Evolutionary conservation across 768 basidiomycete species (phyloP).

Genomic region (Trametes villosa): DNA sequence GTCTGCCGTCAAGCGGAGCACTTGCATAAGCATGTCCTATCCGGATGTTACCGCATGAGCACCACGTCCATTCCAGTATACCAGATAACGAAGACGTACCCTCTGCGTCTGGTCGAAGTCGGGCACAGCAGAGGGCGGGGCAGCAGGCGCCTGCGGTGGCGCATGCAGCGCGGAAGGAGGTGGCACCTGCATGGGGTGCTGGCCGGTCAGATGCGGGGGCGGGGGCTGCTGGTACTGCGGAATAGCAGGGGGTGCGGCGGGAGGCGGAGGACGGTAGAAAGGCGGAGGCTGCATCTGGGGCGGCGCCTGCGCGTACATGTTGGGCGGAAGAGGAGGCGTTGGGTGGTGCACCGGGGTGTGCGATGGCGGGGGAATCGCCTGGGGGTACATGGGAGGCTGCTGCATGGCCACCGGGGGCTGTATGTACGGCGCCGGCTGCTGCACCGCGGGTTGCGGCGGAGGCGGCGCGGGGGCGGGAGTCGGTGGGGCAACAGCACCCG

Average conservation of each 20-base stretch:
- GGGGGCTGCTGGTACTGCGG: conserved; percentile 31
- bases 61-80: not conserved
- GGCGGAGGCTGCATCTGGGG: conserved; percentile 28
- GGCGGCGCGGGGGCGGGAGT: conserved; percentile 24
- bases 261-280: conserved; percentile 34
- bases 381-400: conserved; percentile 26
- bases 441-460: conserved; percentile 10
- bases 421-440: conserved; percentile 25
- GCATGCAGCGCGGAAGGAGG: conserved; percentile 39
- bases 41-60: conserved; percentile 8
- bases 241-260: conserved; percentile 36
- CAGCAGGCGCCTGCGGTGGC: conserved; percentile 36
- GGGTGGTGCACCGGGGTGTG: conserved; percentile 27
- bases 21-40: conserved; percentile 87
- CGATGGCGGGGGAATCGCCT: conserved; percentile 19
- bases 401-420: conserved; percentile 23
- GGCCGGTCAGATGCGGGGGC: conserved; percentile 36
- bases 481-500: conserved; percentile 26
- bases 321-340: conserved; percentile 30
- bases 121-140: conserved; percentile 28
- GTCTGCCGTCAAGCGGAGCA: conserved; percentile 77
- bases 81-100: conserved; percentile 37
- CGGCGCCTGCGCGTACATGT: conserved; percentile 32
- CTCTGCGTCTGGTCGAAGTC: conserved; percentile 56
- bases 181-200: conserved; percentile 33